phyloP scores from a whole-genome alignment of 192 early-diverging fungal species.

The Coemansia sp. region DNA sequence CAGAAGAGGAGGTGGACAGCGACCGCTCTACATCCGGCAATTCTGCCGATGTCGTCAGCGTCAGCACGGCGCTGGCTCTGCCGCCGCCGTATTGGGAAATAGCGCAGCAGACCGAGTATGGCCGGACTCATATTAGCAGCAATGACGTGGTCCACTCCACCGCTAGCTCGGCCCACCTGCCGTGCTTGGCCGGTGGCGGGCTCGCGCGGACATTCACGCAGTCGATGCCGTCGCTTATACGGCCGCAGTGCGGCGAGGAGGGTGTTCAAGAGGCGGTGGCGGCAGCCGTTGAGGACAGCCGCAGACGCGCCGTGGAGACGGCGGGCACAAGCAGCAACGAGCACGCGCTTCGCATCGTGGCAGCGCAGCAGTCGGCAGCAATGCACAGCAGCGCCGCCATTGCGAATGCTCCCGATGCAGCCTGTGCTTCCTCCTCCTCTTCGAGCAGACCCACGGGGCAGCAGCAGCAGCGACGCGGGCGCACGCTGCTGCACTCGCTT shows the following conservation, averaged over 20 bases:
- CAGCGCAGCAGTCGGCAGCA: conserved; percentile 1
- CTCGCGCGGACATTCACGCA: conserved; percentile 14
- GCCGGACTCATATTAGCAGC: neutral
- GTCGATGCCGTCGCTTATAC: conserved; percentile 9
- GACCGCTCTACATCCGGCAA: neutral
- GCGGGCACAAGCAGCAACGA: conserved; percentile 3
- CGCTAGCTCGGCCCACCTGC: too few species aligned
- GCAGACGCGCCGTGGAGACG: neutral
- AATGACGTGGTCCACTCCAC: neutral
- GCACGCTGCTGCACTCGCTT: neutral
- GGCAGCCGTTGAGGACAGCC: conserved; percentile 7
- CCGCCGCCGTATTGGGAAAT: conserved; percentile 26
- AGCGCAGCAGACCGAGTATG: conserved; percentile 13
- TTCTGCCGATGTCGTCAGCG: neutral
- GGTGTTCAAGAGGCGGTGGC: too few species aligned
- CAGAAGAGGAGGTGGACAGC: neutral
- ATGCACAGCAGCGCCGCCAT: neutral
- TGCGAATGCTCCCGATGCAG: too few species aligned
- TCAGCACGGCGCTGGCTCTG: too few species aligned
- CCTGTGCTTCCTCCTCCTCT: too few species aligned
- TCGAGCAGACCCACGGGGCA: too few species aligned
- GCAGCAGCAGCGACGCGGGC: too few species aligned
- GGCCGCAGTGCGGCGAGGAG: conserved; percentile 2
- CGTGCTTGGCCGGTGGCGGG: neutral
- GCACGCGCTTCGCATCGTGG: neutral